phyloP scores from a whole-genome alignment of 2,329 filamentous ascomycete genomes.

The Pestalotiopsis sp. region DNA sequence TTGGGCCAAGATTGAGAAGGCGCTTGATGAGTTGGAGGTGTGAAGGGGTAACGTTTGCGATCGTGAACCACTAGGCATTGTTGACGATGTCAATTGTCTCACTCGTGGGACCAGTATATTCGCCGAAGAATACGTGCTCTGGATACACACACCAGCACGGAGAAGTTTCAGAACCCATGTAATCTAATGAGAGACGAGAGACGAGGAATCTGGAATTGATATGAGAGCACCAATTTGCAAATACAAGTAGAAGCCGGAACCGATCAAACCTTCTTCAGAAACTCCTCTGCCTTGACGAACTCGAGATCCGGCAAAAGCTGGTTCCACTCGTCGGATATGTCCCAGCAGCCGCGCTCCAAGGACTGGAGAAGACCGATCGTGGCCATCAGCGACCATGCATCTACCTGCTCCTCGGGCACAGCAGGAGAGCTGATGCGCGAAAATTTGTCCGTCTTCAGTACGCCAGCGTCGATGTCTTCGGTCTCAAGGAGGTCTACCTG shows the following conservation, averaged over 20 bases:
- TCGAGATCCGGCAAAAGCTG: slow-evolving; percentile 43
- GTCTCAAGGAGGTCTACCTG: slow-evolving; percentile 30
- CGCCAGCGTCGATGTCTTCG: slow-evolving; percentile 31
- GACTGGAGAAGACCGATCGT: slow-evolving; percentile 20
- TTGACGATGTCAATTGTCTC: too few species aligned
- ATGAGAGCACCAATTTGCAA: too few species aligned
- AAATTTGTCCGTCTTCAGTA: slow-evolving; percentile 25
- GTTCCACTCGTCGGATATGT: slow-evolving; percentile 44
- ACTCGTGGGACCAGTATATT: too few species aligned
- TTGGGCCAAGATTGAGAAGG: not conserved
- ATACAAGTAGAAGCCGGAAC: too few species aligned
- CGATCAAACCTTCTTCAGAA: slow-evolving; percentile 34
- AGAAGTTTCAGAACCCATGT: too few species aligned
- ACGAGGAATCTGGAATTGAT: too few species aligned
- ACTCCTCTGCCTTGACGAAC: slow-evolving; percentile 42
- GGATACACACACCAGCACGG: too few species aligned
- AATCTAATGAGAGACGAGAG: too few species aligned
- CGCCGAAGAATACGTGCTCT: too few species aligned
- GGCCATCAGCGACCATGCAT: slow-evolving; percentile 21
- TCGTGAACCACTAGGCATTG: too few species aligned
- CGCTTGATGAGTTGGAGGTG: slow-evolving; percentile 5
- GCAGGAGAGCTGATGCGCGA: slow-evolving; percentile 27
- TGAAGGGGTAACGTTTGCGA: not conserved
- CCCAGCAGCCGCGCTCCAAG: slow-evolving; percentile 15
- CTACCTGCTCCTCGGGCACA: slow-evolving; percentile 26